Conservation (phyloP, 2,329 filamentous ascomycete genomes). For the Aspergillus tubingensis region DNA sequence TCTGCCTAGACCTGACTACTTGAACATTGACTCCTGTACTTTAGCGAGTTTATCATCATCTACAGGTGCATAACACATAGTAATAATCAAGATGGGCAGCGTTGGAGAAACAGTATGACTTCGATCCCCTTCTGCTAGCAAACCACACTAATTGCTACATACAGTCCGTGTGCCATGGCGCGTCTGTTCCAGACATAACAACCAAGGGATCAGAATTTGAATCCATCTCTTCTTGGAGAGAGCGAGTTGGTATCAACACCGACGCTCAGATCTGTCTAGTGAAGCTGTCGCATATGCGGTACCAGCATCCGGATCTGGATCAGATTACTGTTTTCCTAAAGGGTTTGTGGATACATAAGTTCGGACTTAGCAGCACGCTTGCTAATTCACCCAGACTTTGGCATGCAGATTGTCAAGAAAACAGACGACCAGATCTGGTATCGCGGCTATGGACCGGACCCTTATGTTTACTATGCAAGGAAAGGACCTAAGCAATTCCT, state of each 20-base stretch:
- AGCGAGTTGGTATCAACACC: conserved; percentile 42
- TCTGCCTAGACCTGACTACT: background rate
- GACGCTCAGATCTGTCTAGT: conserved; percentile 51
- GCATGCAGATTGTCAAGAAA: conserved; percentile 41
- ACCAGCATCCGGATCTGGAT: conserved; percentile 55
- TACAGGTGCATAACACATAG: background rate
- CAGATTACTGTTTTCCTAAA: conserved; percentile 42
- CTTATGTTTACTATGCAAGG: conserved; percentile 26
- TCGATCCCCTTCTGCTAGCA: background rate
- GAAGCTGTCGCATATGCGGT: conserved; percentile 56
- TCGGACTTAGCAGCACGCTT: no score
- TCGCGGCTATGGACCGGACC: conserved; percentile 22
- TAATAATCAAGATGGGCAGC: background rate
- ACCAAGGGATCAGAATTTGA: conserved; percentile 22
- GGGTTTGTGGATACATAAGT: conserved; percentile 5
- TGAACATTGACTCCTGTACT: no score
- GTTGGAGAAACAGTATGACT: background rate
- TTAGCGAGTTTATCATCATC: background rate
- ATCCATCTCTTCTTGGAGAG: conserved; percentile 21
- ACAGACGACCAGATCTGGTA: conserved; percentile 26
- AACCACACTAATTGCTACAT: background rate
- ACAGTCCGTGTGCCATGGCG: conserved; percentile 9
- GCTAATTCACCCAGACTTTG: conserved; percentile 20
- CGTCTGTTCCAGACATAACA: conserved; percentile 20
- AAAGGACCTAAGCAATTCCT: conserved; percentile 29